These are phyloP conservation scores for Monilinia vaccinii-corymbosi DNA, from an alignment of 2,329 filamentous ascomycete genomes.

Conservation along the genomic window DNA sequence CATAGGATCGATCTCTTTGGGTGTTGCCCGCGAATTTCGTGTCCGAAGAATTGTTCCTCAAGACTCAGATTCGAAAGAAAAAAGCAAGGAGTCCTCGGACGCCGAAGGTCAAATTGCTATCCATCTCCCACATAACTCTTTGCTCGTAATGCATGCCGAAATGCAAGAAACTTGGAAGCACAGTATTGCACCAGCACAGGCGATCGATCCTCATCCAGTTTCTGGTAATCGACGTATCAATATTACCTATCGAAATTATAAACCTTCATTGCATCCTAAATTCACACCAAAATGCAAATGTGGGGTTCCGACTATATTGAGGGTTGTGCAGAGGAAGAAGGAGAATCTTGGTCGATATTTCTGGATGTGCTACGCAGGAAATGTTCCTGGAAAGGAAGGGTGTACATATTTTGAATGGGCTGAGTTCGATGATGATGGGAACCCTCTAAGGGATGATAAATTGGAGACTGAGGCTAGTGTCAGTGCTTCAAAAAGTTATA, in stretches of 20 bases:
- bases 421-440: slow-evolving; percentile 76
- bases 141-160: slow-evolving; percentile 92
- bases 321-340: slow-evolving; percentile 71
- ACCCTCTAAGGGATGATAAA: slow-evolving; percentile 51
- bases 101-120: slow-evolving; percentile 81
- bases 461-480: not conserved
- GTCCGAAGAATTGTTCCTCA: slow-evolving; percentile 66
- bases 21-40: slow-evolving; percentile 88
- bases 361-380: slow-evolving; percentile 84
- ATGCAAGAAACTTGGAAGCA: slow-evolving; percentile 99
- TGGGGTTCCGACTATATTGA: slow-evolving; percentile 55
- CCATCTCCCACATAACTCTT: slow-evolving; percentile 86
- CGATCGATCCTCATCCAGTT: slow-evolving; percentile 77
- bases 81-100: slow-evolving; percentile 42
- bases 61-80: slow-evolving; percentile 30
- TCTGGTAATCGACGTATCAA: slow-evolving; percentile 78
- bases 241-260: slow-evolving; percentile 87
- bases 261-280: slow-evolving; percentile 63
- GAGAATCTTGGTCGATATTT: slow-evolving; percentile 76
- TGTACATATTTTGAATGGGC: slow-evolving; percentile 83
- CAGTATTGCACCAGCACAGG: slow-evolving; percentile 62
- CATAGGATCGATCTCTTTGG: slow-evolving; percentile 83
- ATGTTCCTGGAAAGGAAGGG: slow-evolving; percentile 56
- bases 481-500: not conserved
- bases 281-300: slow-evolving; percentile 74